Base-by-base conservation (phyloP, 805 yeast species). In the Jamesozyma lodderae region DNA sequence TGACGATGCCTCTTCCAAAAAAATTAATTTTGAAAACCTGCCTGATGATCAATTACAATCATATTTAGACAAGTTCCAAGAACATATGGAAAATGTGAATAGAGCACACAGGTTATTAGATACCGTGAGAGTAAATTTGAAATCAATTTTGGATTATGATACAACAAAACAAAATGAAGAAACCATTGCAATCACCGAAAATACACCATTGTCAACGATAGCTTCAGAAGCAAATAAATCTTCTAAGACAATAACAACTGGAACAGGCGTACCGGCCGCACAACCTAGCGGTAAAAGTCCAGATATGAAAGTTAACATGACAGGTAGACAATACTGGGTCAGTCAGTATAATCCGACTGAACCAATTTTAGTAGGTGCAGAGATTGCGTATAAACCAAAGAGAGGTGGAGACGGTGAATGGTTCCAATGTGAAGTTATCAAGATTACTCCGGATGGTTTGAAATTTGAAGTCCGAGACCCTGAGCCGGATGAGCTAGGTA, bases 391-490 rank as follows among this genome's bases (percentile, higher is more conserved):
- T 64, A 79, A 80, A 55, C 72, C 87, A 18, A 71, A 71, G 42
- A 78, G 74, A 49, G 69, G 81, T 28, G 40, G 36, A 17, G 69
- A 75, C n/a, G 88, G 74, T 11, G 97, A 90, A 55, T 92, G 98
- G 98, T 86, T 92, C 49, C 95, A 85, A 57, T 92, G 98, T 64
- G 86, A 82, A 52, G 94, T 92, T 13, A 73, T 79, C 20, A 77
- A 75, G 47, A 77, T 90, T 3, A 61, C 77, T n/a, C 75, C 75
- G 1, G 95, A 85, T 47, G 90, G 92, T 1, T 64, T 67, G 1
- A 63, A 75, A 41, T 87, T 80, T 56, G 97, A 92, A 60, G 88
- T 92, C n/a, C 76, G 85, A 49, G 98, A 92, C 59, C 96, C 97
- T 0, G 98, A 92, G 53, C 97, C 98, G 0, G 98, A 92, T 53